A percentile compares a stretch with the other conserved stretches of the same genome.
Evolutionary conservation across 345 rosid genomes (phyloP).

Genomic region (Dipteronia sinensis): DNA sequence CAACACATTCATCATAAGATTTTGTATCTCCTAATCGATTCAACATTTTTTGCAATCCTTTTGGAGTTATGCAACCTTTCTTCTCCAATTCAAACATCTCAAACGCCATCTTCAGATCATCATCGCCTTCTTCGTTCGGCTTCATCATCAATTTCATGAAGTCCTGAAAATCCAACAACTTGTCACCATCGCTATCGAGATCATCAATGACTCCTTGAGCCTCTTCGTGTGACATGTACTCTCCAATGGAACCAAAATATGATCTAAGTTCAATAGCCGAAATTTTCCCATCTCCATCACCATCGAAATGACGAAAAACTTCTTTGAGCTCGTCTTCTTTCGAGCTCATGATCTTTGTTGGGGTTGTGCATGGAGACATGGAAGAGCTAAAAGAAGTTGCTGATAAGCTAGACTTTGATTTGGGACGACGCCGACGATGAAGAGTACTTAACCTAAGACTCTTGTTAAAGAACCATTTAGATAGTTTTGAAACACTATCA

Average conservation of each 20-base stretch:
- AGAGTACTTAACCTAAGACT: conserved; percentile 29
- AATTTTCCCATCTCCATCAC: conserved; percentile 73
- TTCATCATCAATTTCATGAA: conserved; percentile 72
- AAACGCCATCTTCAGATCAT: conserved; percentile 71
- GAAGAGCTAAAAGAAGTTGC: conserved; percentile 23
- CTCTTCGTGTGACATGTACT: conserved; percentile 57
- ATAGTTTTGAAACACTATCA: conserved; percentile 25
- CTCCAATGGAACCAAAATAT: conserved; percentile 75
- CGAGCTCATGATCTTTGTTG: neutral
- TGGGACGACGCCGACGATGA: conserved; percentile 26
- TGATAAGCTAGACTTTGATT: conserved; percentile 27
- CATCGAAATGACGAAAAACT: conserved; percentile 71
- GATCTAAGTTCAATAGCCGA: conserved; percentile 67
- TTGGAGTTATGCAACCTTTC: conserved; percentile 82
- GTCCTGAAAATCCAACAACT: conserved; percentile 63
- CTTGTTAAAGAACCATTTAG: conserved; percentile 40
- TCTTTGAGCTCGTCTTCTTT: conserved; percentile 46
- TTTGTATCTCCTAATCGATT: conserved; percentile 65
- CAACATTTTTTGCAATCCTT: conserved; percentile 75
- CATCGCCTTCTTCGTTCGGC: conserved; percentile 24
- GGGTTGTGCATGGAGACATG: neutral
- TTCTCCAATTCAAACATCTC: conserved; percentile 87
- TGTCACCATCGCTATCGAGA: conserved; percentile 69
- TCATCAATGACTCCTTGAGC: conserved; percentile 60
- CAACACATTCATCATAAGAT: conserved; percentile 69